Evolutionary conservation across 2,329 filamentous ascomycete species (phyloP).

Genomic region (Alternaria infectoria): DNA sequence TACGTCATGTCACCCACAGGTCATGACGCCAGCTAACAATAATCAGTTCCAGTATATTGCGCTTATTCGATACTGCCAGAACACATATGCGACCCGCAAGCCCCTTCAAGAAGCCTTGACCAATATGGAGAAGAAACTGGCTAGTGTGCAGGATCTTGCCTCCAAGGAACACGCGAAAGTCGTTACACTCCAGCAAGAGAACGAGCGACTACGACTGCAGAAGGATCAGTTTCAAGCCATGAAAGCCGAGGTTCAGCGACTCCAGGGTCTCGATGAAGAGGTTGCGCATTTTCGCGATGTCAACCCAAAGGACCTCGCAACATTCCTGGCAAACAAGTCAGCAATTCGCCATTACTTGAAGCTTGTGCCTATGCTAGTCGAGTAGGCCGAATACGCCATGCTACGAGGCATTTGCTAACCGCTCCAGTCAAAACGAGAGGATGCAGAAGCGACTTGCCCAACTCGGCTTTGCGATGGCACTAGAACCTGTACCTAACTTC

Average conservation of each 20-base stretch:
- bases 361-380: conserved; percentile 32
- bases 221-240: conserved; percentile 14
- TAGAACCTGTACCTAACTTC: conserved; percentile 36
- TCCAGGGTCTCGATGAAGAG: conserved; percentile 27
- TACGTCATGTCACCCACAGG: conserved; percentile 21
- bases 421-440: conserved; percentile 35
- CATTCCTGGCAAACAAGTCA: conserved; percentile 28
- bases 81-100: conserved; percentile 28
- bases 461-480: conserved; percentile 35
- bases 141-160: conserved; percentile 41
- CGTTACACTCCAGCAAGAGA: conserved; percentile 31
- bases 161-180: conserved; percentile 44
- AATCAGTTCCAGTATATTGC: conserved; percentile 56
- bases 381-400: conserved; percentile 22
- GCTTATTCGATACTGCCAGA: conserved; percentile 36
- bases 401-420: conserved; percentile 12
- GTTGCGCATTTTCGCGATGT: conserved; percentile 24
- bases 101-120: conserved; percentile 14
- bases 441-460: conserved; percentile 38
- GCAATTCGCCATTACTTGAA: conserved; percentile 37
- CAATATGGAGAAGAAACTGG: conserved; percentile 33
- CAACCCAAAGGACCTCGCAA: conserved; percentile 26
- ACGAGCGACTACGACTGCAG: conserved; percentile 17
- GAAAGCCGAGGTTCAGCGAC: conserved; percentile 21
- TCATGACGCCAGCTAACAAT: conserved; percentile 10